These are phyloP conservation scores for Stephania japonica DNA, from an alignment of 164 flowering plant genomes.

Conservation along the genomic window DNA sequence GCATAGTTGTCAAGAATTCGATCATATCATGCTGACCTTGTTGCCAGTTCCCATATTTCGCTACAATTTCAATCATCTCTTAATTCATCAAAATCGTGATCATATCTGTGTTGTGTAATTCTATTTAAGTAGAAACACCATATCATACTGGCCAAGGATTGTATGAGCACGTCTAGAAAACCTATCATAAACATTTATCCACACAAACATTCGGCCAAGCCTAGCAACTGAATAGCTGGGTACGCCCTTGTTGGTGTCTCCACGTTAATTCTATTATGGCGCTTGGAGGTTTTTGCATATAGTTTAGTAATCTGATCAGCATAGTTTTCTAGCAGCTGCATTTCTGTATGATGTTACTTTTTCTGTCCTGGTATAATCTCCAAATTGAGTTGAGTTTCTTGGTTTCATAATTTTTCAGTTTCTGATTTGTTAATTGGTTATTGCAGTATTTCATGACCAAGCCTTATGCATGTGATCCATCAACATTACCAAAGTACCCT, in stretches of 20 bases:
- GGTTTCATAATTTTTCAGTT: neutral
- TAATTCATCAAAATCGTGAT: neutral
- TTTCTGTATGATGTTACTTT: neutral
- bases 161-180: neutral
- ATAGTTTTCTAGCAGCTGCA: neutral
- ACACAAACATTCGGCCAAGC: neutral
- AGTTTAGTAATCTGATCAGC: neutral
- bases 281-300: neutral
- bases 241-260: neutral
- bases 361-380: neutral
- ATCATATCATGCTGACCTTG: neutral
- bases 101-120: neutral
- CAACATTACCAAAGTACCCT: constrained; percentile 79
- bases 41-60: neutral
- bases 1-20: neutral
- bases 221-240: neutral
- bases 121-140: neutral
- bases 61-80: neutral
- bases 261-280: too few relatives aligned
- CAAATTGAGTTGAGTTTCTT: neutral
- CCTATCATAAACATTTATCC: neutral
- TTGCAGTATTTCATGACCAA: constrained; percentile 69
- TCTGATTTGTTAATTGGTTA: neutral
- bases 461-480: constrained; percentile 86
- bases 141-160: neutral